phyloP scores from a whole-genome alignment of 2,329 filamentous ascomycete genomes.

The Claviceps africana region DNA sequence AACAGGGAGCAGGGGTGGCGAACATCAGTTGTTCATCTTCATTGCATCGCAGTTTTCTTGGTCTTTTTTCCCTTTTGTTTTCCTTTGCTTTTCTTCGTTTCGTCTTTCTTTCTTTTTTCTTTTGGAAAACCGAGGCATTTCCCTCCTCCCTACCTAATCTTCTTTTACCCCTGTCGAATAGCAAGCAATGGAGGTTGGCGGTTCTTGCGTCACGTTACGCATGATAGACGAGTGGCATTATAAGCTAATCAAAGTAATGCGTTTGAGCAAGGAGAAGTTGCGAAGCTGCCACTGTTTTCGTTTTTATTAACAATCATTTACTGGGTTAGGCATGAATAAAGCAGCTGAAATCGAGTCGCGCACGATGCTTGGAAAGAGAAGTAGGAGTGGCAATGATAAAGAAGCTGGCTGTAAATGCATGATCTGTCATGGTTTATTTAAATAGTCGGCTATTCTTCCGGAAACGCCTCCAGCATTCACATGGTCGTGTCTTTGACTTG shows the following conservation, averaged over 20 bases:
- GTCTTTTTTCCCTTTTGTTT: no score
- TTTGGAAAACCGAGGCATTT: neutral
- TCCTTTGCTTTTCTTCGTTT: no score
- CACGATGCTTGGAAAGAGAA: no score
- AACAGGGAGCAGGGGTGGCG: neutral
- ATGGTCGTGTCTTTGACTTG: no score
- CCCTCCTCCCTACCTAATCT: neutral
- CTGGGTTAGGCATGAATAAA: no score
- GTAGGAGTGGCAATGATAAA: no score
- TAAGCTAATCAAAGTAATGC: neutral
- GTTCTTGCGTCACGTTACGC: neutral
- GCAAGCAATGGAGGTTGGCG: neutral
- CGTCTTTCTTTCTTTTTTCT: neutral
- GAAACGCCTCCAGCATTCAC: no score
- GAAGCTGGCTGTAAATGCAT: no score
- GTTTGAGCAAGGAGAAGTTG: neutral
- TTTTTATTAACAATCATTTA: no score
- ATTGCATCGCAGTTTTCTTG: neutral
- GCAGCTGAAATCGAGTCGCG: no score
- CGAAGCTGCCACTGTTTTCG: neutral
- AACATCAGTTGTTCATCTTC: neutral
- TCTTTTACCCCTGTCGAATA: neutral
- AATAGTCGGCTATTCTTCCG: no score
- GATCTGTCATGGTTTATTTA: no score
- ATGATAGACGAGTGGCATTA: constrained; percentile 5